Evolutionary conservation across 176 grass and related monocot species (phyloP), one percentile per base, ranked within the genome.

Genomic region (Tuctoria greenei): DNA sequence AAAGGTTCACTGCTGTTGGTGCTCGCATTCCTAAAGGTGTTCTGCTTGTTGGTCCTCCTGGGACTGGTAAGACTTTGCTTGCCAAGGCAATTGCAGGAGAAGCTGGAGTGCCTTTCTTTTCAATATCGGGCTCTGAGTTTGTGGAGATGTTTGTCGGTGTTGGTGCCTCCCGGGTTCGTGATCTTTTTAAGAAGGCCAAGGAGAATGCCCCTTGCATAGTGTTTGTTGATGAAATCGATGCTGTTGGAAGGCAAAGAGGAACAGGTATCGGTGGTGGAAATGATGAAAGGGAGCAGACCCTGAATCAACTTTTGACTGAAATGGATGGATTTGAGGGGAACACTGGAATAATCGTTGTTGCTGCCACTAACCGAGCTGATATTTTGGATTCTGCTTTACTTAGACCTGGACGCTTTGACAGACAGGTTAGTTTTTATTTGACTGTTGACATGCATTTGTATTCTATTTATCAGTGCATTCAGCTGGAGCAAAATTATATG

Each of bases 121-220:
- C 94, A 26, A 97, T 97, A 70, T 97, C 94, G 0, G 90, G 93
- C 12, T 97, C 93, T 44, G 93, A 97, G 78, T 97, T 97, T 57
- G 93, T 97, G 67, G 93, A 97, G 86, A 97, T 97, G 93, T 97
- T 97, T 83, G 93, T 97, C 56, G 93, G 93, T 66, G 93, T 97
- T 49, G 93, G 93, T 75, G 93, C 93, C 39, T 97, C 93, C 9
- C 66, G 93, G n/a, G 93, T 97, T 27, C 93, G 93, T 85, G 93
- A 97, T 79, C 88, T 97, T 60, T 97, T 97, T 81, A 97, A 91
- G 73, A 97, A 97, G 86, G 93, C 93, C 25, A 97, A 97, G 84
- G 93, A 97, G 86, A 97, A 93, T 52, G 90, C 93, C 57, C 93
- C 90, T 57, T 97, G 93, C 81, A 97, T 97, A 35, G 93, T 97